These are phyloP conservation scores for Ustilaginoidea virens DNA, from an alignment of 2,329 filamentous ascomycete genomes.

Conservation along the genomic window DNA sequence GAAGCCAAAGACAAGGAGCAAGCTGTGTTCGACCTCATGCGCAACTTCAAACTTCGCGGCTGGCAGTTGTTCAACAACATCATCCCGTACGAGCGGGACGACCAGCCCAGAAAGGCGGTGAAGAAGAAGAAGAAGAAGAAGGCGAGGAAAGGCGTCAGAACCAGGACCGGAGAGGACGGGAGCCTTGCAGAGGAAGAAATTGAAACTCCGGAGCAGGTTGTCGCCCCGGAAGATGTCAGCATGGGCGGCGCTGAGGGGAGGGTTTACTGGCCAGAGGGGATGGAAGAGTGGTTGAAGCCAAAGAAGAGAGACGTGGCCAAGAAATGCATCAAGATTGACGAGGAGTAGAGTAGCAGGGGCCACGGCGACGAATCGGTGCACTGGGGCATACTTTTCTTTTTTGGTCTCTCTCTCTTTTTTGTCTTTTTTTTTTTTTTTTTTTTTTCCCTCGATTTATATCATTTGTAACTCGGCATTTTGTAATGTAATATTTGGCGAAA, in stretches of 20 bases:
- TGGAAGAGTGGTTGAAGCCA: conserved; percentile 80
- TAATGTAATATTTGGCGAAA: too few species aligned
- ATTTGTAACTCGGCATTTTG: too few species aligned
- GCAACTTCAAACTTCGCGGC: conserved; percentile 69
- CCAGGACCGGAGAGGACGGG: conserved; percentile 19
- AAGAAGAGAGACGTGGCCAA: conserved; percentile 53
- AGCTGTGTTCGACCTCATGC: conserved; percentile 88
- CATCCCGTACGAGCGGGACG: conserved; percentile 58
- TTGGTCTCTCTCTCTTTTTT: too few species aligned
- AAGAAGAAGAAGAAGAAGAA: conserved; percentile 23
- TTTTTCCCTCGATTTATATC: too few species aligned
- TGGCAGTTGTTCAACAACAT: conserved; percentile 63
- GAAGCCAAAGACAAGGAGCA: conserved; percentile 98
- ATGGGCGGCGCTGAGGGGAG: conserved; percentile 75
- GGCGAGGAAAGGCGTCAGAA: conserved; percentile 18
- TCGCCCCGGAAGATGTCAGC: conserved; percentile 54
- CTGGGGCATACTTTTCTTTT: too few species aligned
- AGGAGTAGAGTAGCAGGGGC: conserved; percentile 12
- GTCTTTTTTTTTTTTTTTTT: too few species aligned
- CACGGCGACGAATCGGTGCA: not conserved
- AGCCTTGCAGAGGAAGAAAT: conserved; percentile 21
- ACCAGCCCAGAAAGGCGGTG: conserved; percentile 45
- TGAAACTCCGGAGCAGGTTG: conserved; percentile 22
- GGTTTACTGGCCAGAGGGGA: conserved; percentile 81
- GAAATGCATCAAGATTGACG: conserved; percentile 14